Base-by-base conservation (phyloP, 2,329 filamentous ascomycete genomes). In the Cryphonectria carpinicola region DNA sequence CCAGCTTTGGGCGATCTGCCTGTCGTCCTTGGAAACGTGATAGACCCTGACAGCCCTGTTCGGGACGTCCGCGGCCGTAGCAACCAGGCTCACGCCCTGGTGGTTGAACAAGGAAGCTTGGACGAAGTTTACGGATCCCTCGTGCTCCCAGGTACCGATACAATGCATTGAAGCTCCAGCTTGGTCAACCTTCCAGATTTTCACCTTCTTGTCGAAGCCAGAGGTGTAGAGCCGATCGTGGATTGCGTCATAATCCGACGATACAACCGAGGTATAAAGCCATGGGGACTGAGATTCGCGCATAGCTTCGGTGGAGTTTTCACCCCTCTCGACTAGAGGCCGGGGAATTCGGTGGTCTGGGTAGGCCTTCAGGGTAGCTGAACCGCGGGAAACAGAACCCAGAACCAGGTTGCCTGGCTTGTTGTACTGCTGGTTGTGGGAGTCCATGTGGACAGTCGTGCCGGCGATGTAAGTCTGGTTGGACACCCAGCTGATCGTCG, bases 371-470 rank as follows among this genome's bases (percentile, higher is more conserved):
- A 91, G 76, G 0, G 80, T 83, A 11, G 39, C 61, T n/a, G n/a
- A 25, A 0, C 84, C 82, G 1, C 76, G 74, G 0, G 71, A 74
- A 0, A 82, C 80, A 0, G 87, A 89, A 8, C 87, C 89, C 1
- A 91, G 78, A 1, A 88, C 79, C 13, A 91, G 78, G 74, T 91
- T 91, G 0, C 89, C 89, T 0, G 87, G 85, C 74, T 88, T 90
- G 74, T 91, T 91, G 75, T 91, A 91, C 72, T 90, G 88, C 75
- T 90, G 88, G 70, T 90, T 91, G 58, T 89, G 86, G 0, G 82
- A 79, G 74, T 91, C 89, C 0, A 88, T 90, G 78, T 91, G 89
- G 0, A 86, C 86, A 0, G 88, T 89, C 0, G 89, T 88, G 46
- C 89, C 89, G 73, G 88, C 89, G n/a, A 91, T 76, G 66, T 90